Percentiles rank a stretch among this genome's conserved stretches.
Evolutionary conservation across 176 grass and related monocot species (phyloP).

Genomic region (Thalia dealbata): DNA sequence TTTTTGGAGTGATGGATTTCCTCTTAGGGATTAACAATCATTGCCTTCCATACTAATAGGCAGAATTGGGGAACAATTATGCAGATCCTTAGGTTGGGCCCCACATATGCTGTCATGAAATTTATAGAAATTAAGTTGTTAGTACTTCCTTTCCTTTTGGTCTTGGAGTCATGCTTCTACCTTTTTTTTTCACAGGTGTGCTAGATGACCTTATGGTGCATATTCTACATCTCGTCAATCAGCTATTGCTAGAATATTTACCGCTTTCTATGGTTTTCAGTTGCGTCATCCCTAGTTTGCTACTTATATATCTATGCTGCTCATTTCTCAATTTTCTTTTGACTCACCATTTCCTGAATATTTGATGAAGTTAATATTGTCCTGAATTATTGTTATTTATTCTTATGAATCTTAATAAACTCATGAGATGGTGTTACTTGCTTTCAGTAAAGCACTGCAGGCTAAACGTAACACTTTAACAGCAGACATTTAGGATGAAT

Average conservation of each 20-base stretch:
- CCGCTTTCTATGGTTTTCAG: constrained; percentile 70
- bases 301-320: constrained; percentile 73
- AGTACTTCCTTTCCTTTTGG: neutral
- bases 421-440: constrained; percentile 7
- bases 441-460: constrained; percentile 75
- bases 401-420: constrained; percentile 27
- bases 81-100: constrained; percentile 69
- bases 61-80: constrained; percentile 40
- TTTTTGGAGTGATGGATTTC: neutral
- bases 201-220: constrained; percentile 85
- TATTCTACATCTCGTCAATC: constrained; percentile 85
- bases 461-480: neutral
- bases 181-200: constrained; percentile 36
- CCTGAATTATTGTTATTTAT: neutral
- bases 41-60: constrained; percentile 60
- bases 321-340: neutral
- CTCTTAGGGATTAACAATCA: constrained; percentile 69
- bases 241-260: constrained; percentile 68
- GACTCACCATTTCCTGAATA: neutral
- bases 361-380: neutral
- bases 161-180: constrained; percentile 10
- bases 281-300: constrained; percentile 51
- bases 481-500: no score
- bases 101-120: constrained; percentile 78
- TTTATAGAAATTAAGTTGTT: constrained; percentile 63